Conservation (phyloP, 2,329 filamentous ascomycete genomes). For the Fusarium sp. region DNA sequence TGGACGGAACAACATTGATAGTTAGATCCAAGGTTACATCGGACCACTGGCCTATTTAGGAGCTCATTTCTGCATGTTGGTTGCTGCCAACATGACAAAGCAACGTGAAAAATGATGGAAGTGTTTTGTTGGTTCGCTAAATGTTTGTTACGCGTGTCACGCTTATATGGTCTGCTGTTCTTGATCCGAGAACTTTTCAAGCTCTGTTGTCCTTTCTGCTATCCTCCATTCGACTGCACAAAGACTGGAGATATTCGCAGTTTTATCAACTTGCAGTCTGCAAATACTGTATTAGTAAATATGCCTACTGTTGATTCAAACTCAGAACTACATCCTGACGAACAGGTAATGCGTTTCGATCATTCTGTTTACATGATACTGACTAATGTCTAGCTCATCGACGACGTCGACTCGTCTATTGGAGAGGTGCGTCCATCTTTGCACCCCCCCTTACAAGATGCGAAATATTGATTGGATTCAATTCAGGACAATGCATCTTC, state of each 20-base stretch:
- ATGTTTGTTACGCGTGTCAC: not conserved
- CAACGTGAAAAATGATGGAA: not conserved
- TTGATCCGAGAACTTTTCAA: not conserved
- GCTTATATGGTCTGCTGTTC: not conserved
- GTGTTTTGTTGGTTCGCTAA: slow-evolving; percentile 4
- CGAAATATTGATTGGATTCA: not conserved
- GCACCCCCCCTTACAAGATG: fast-evolving
- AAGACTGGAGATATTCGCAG: too few species aligned
- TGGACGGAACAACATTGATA: not conserved
- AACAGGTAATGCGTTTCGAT: not conserved
- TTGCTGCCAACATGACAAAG: not conserved
- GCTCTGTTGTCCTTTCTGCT: too few species aligned
- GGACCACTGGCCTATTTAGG: not conserved
- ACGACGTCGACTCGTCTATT: not conserved
- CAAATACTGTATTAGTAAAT: not conserved
- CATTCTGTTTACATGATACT: fast-evolving
- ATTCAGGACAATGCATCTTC: slow-evolving; percentile 14
- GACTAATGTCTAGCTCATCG: fast-evolving
- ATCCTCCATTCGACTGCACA: too few species aligned
- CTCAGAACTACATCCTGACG: not conserved
- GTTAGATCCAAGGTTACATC: not conserved
- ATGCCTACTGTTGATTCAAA: not conserved
- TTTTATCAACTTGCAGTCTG: too few species aligned
- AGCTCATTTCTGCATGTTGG: slow-evolving; percentile 2
- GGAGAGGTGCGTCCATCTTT: not conserved